These are phyloP conservation scores for Apiosordaria backusii DNA, from an alignment of 495 filamentous ascomycete species.

Conservation along the genomic window DNA sequence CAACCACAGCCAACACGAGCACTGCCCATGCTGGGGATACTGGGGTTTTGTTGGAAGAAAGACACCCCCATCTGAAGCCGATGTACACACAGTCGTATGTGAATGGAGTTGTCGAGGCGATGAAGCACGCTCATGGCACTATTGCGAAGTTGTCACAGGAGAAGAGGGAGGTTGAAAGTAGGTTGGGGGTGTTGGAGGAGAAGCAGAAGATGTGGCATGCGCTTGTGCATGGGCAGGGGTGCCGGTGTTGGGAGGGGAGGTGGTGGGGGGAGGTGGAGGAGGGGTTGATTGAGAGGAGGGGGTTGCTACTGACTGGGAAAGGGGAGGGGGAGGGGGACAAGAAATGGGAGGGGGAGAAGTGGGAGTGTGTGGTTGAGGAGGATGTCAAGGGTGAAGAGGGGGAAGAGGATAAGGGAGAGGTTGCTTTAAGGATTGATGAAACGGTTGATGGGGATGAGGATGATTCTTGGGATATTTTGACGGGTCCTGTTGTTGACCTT, in stretches of 20 bases:
- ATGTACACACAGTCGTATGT: not conserved
- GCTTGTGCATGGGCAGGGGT: not conserved
- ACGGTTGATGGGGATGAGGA: no score
- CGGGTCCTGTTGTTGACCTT: no score
- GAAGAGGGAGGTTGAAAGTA: not conserved
- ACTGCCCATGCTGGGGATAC: no score
- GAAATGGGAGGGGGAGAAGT: not conserved
- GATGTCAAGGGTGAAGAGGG: no score
- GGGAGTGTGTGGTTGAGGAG: no score
- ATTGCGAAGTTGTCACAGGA: not conserved
- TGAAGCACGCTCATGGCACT: not conserved
- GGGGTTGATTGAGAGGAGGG: not conserved
- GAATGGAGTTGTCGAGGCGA: not conserved
- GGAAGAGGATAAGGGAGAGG: no score
- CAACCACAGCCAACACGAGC: no score
- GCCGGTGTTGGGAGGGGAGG: not conserved
- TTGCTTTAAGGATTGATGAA: no score
- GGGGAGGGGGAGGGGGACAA: not conserved
- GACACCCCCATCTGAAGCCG: not conserved
- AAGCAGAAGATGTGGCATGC: not conserved
- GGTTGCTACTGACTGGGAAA: no score
- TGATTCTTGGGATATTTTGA: no score
- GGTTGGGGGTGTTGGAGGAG: not conserved
- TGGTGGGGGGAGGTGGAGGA: not conserved
- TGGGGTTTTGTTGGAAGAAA: no score